Evolutionary conservation across 2,329 filamentous ascomycete species (phyloP).

Genomic region (Capronia americana): DNA sequence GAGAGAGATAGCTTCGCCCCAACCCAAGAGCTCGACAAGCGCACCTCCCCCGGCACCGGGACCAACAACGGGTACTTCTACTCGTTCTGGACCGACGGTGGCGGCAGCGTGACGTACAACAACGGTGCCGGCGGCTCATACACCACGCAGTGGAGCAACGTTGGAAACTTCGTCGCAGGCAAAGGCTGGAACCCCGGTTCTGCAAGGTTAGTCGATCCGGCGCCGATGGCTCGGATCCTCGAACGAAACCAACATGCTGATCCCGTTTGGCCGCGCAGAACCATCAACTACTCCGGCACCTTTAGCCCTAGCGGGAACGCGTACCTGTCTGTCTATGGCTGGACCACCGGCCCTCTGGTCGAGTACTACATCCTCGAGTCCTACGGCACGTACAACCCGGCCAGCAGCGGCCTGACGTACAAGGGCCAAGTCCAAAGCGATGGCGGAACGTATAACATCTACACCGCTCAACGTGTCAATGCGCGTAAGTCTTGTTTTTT

Average conservation of each 20-base stretch:
- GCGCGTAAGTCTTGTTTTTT: slow-evolving; percentile 29
- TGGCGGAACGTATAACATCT: slow-evolving; percentile 49
- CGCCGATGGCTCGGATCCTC: not conserved
- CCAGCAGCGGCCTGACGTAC: slow-evolving; percentile 39
- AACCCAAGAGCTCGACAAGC: slow-evolving; percentile 28
- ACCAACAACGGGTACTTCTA: slow-evolving; percentile 56
- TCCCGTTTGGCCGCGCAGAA: slow-evolving; percentile 20
- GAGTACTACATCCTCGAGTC: slow-evolving; percentile 50
- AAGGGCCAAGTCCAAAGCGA: slow-evolving; percentile 48
- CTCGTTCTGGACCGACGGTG: slow-evolving; percentile 58
- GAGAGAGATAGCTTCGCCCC: slow-evolving; percentile 34
- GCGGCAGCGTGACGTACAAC: slow-evolving; percentile 53
- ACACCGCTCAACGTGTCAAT: slow-evolving; percentile 47
- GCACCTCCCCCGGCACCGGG: slow-evolving; percentile 42
- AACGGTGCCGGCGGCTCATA: slow-evolving; percentile 55
- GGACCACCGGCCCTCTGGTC: slow-evolving; percentile 47
- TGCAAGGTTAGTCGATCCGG: slow-evolving; percentile 49
- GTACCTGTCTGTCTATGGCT: slow-evolving; percentile 50
- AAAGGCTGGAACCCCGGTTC: slow-evolving; percentile 65
- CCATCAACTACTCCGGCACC: slow-evolving; percentile 43
- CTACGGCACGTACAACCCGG: slow-evolving; percentile 45
- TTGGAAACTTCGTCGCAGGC: slow-evolving; percentile 63
- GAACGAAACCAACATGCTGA: slow-evolving; percentile 8
- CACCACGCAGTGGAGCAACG: slow-evolving; percentile 53
- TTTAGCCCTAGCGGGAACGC: slow-evolving; percentile 45